These are phyloP conservation scores for Lachnellula suecica DNA, from an alignment of 2,329 filamentous ascomycete genomes.

Conservation along the genomic window DNA sequence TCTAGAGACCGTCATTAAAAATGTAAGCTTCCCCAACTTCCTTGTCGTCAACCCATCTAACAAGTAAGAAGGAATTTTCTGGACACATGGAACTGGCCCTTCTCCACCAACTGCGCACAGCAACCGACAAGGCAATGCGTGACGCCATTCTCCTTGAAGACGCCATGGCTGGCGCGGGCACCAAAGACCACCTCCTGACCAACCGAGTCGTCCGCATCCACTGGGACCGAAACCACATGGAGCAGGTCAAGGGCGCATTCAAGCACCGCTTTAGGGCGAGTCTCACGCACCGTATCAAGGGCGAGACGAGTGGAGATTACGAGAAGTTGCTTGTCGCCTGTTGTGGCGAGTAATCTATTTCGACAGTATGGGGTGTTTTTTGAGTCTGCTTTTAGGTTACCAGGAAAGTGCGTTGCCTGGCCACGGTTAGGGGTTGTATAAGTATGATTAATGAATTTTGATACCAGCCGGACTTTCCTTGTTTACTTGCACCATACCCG, in stretches of 20 bases:
- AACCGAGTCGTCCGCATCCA: slow-evolving; percentile 77
- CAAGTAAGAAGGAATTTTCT: slow-evolving; percentile 64
- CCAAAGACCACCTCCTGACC: slow-evolving; percentile 79
- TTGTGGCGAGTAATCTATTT: slow-evolving; percentile 35
- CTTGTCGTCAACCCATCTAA: slow-evolving; percentile 15
- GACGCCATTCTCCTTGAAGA: slow-evolving; percentile 83
- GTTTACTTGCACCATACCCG: no score
- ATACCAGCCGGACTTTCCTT: neutral
- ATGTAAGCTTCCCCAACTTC: slow-evolving; percentile 42
- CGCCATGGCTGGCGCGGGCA: slow-evolving; percentile 82
- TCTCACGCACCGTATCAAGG: slow-evolving; percentile 68
- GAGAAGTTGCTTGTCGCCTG: slow-evolving; percentile 71
- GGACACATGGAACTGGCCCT: slow-evolving; percentile 91
- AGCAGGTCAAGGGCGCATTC: slow-evolving; percentile 78
- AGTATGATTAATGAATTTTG: neutral
- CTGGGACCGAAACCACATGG: slow-evolving; percentile 76
- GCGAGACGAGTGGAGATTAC: slow-evolving; percentile 86
- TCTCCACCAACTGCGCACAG: slow-evolving; percentile 74
- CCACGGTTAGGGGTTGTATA: no score
- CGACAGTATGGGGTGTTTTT: no score
- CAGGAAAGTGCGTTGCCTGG: no score
- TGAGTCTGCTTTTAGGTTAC: no score
- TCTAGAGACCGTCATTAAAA: slow-evolving; percentile 73
- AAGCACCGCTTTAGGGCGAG: slow-evolving; percentile 67
- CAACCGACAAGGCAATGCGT: slow-evolving; percentile 77